These are phyloP conservation scores for Calycina herbarum DNA, from an alignment of 2,329 filamentous ascomycete genomes.

Conservation along the genomic window DNA sequence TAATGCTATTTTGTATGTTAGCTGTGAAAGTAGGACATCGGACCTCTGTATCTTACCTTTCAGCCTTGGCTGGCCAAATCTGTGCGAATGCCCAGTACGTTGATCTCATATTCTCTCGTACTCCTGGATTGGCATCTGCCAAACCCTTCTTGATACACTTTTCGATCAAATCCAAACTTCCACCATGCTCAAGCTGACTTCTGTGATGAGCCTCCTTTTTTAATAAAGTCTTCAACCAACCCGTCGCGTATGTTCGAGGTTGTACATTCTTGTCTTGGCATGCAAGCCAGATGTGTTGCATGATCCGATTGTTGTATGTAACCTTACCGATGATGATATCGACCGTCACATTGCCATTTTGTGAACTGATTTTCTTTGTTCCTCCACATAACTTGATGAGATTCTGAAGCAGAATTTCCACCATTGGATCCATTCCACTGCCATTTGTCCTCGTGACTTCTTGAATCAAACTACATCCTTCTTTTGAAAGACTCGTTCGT, in stretches of 20 bases:
- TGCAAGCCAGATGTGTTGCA: conserved; percentile 82
- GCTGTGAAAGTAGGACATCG: conserved; percentile 13
- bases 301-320: conserved; percentile 75
- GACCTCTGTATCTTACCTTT: conserved; percentile 55
- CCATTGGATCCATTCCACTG: conserved; percentile 79
- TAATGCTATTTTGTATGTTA: conserved; percentile 57
- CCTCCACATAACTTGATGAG: conserved; percentile 86
- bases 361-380: conserved; percentile 89
- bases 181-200: conserved; percentile 77
- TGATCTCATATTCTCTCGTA: conserved; percentile 80
- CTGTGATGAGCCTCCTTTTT: conserved; percentile 78
- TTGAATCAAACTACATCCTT: conserved; percentile 80
- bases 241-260: conserved; percentile 73
- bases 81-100: conserved; percentile 83
- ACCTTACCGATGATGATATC: conserved; percentile 76
- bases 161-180: conserved; percentile 79
- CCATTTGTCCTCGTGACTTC: conserved; percentile 78
- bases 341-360: conserved; percentile 79
- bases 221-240: conserved; percentile 82
- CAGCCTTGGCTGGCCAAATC: conserved; percentile 76
- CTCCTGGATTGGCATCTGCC: conserved; percentile 84
- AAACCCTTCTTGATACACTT: conserved; percentile 89
- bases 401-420: conserved; percentile 84
- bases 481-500: conserved; percentile 85
- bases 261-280: conserved; percentile 93